Conservation (phyloP, 2,329 filamentous ascomycete genomes). For the Calonectria leucothoes region DNA sequence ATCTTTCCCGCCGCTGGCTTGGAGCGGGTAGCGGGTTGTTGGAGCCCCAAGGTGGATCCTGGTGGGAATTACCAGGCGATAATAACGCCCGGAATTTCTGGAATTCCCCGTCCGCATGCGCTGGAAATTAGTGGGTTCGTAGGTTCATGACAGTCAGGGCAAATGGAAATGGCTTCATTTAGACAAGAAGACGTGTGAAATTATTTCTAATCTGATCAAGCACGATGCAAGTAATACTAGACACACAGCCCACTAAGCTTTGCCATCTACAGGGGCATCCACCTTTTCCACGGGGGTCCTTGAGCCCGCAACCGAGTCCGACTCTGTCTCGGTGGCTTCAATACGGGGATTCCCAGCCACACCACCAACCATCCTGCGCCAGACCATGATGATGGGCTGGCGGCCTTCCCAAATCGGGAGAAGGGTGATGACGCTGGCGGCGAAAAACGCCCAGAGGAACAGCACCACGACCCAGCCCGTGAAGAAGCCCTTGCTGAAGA, state of each 20-base stretch:
- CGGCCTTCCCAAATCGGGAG: conserved; percentile 25
- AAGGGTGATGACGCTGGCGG: conserved; percentile 13
- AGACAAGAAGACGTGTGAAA: neutral
- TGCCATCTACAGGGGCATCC: neutral
- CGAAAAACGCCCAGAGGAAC: conserved; percentile 25
- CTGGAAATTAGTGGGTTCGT: neutral
- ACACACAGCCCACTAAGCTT: neutral
- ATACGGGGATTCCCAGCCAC: conserved; percentile 3
- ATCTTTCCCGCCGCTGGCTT: neutral
- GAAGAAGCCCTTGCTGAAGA: conserved; percentile 39
- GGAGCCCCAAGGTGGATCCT: neutral
- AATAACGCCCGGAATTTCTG: neutral
- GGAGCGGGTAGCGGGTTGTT: neutral
- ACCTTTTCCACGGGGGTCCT: conserved; percentile 11
- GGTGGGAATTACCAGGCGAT: neutral
- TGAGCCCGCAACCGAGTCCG: conserved; percentile 12
- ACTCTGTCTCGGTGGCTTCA: conserved; percentile 10
- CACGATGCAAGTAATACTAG: neutral
- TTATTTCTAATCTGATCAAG: neutral
- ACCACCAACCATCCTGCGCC: neutral
- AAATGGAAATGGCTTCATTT: neutral
- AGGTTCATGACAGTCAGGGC: neutral
- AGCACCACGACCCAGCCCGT: conserved; percentile 24
- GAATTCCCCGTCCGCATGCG: neutral
- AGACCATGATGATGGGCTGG: conserved; percentile 8